phyloP scores from a whole-genome alignment of 805 yeast genomes.

The Spathaspora girioi region DNA sequence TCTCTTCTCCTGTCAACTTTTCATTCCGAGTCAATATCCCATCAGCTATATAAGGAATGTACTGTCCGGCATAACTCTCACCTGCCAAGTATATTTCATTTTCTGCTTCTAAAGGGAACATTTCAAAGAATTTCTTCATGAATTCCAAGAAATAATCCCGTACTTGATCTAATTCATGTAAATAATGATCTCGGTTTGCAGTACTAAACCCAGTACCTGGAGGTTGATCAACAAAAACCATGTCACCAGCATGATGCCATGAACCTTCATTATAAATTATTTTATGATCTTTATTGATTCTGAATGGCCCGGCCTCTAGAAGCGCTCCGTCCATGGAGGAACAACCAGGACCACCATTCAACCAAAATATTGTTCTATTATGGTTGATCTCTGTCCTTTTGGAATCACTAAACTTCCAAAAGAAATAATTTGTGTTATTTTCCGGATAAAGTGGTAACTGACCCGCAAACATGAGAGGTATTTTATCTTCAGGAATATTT shows the following conservation, averaged over 20 bases:
- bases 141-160: conserved; percentile 62
- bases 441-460: conserved; percentile 55
- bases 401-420: conserved; percentile 63
- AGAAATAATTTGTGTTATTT: conserved; percentile 60
- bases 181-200: conserved; percentile 44
- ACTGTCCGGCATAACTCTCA: conserved; percentile 96
- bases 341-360: conserved; percentile 98
- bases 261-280: conserved; percentile 64
- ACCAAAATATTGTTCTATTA: conserved; percentile 70
- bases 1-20: conserved; percentile 7
- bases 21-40: conserved; percentile 50
- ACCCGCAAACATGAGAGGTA: conserved; percentile 62
- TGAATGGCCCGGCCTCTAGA: conserved; percentile 87
- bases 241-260: conserved; percentile 78
- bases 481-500: conserved; percentile 26
- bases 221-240: conserved; percentile 92
- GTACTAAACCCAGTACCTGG: conserved; percentile 88
- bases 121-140: conserved; percentile 57
- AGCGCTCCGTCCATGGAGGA: conserved; percentile 97
- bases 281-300: conserved; percentile 45
- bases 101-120: conserved; percentile 67
- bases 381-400: conserved; percentile 25
- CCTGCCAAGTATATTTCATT: conserved; percentile 82
- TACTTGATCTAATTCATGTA: conserved; percentile 52
- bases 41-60: conserved; percentile 81